A percentile compares a stretch with the other conserved stretches of the same genome.
These are phyloP conservation scores for Puccinia triticina DNA, from an alignment of 1,284 basidiomycete species.

Conservation along the genomic window DNA sequence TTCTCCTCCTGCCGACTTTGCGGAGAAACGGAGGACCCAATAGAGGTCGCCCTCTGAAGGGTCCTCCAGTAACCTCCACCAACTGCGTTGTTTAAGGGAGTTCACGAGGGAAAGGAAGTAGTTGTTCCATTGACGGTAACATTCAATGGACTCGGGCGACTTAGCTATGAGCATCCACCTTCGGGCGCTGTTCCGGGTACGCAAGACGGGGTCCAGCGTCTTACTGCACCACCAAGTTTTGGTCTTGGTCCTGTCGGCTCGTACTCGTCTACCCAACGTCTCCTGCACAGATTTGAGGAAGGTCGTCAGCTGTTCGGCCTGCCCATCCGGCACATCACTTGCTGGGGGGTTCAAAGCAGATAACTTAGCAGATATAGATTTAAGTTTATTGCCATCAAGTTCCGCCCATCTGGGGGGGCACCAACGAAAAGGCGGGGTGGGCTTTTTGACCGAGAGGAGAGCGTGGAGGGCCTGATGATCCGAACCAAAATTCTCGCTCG, in stretches of 20 bases:
- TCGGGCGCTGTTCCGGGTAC: background rate
- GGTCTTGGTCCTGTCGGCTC: background rate
- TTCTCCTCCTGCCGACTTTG: too few species aligned
- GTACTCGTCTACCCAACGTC: background rate
- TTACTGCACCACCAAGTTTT: slow-evolving; percentile 5
- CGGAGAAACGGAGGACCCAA: background rate
- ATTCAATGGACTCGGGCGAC: slow-evolving; percentile 5
- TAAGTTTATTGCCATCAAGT: too few species aligned
- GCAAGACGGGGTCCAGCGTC: background rate
- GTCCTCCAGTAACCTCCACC: background rate
- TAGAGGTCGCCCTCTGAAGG: background rate
- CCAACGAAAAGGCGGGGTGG: too few species aligned
- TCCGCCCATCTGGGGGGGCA: too few species aligned
- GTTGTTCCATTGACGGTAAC: background rate
- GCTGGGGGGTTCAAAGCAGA: too few species aligned
- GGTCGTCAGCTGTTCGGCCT: too few species aligned
- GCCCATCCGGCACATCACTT: too few species aligned
- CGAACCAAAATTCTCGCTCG: too few species aligned
- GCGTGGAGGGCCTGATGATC: too few species aligned
- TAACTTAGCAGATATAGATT: too few species aligned
- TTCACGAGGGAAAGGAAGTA: background rate
- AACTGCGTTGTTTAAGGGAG: background rate
- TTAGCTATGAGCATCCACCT: background rate
- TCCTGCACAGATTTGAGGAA: background rate
- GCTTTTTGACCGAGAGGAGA: too few species aligned